A percentile compares a stretch with the other conserved stretches of the same genome.
Conservation (phyloP, 2,329 filamentous ascomycete genomes). For the Pyricularia grisea region DNA sequence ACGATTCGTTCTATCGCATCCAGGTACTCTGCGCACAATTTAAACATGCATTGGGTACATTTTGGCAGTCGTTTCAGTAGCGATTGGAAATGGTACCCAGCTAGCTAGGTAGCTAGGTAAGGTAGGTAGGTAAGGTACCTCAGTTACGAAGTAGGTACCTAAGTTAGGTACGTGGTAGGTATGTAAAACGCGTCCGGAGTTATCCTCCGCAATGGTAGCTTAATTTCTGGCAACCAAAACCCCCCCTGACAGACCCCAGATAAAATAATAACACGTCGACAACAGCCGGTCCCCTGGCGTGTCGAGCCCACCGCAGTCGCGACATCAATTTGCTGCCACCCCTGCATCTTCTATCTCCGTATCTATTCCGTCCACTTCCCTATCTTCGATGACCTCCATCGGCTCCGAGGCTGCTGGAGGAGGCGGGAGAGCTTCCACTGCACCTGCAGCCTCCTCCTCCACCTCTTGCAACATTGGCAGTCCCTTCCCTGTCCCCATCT, state of each 20-base stretch:
- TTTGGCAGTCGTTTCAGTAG: neutral
- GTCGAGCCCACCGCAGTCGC: neutral
- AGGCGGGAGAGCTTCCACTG: neutral
- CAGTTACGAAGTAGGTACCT: no score
- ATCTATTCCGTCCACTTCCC: slow-evolving; percentile 12
- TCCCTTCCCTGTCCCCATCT: slow-evolving; percentile 32
- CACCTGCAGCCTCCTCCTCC: neutral
- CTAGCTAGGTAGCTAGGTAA: neutral
- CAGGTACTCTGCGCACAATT: neutral
- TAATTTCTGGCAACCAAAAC: neutral
- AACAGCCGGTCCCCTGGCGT: neutral
- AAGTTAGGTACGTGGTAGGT: no score
- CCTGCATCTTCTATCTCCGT: slow-evolving; percentile 18
- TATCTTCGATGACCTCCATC: slow-evolving; percentile 13
- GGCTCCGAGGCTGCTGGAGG: slow-evolving; percentile 15
- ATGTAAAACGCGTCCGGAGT: neutral
- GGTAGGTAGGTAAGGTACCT: no score
- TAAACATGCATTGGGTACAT: neutral
- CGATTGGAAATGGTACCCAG: neutral
- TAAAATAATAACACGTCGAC: neutral
- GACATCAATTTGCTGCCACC: slow-evolving; percentile 5
- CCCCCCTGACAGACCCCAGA: neutral
- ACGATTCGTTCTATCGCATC: neutral
- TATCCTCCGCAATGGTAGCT: neutral
- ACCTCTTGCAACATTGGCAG: slow-evolving; percentile 8